Conservation (phyloP, 352 stramenopile species). For the Pythium monospermum region DNA sequence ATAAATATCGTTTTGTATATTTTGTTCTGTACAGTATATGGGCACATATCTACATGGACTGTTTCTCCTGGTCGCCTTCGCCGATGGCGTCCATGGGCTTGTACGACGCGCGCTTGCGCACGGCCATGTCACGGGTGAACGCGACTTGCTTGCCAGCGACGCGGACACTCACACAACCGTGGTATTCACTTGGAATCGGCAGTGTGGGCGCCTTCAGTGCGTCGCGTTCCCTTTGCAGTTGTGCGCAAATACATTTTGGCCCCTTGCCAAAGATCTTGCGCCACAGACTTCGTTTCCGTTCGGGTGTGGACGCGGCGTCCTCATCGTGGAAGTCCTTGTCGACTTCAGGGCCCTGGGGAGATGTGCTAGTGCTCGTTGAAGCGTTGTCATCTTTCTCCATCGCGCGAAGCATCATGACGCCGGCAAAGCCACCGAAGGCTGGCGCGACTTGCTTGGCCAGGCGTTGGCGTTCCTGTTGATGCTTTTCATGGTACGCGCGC, state of each 20-base stretch:
- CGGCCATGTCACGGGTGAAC: slow-evolving; percentile 51
- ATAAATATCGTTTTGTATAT: no score
- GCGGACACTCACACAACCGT: slow-evolving; percentile 32
- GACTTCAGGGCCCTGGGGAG: slow-evolving; percentile 9
- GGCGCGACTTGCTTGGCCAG: slow-evolving; percentile 1
- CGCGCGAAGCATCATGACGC: slow-evolving; percentile 5
- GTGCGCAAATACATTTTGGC: slow-evolving; percentile 47
- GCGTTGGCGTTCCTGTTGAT: neutral
- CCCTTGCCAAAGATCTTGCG: slow-evolving; percentile 48
- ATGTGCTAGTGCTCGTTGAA: slow-evolving; percentile 10
- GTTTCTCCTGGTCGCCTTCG: no score
- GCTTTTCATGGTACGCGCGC: slow-evolving; percentile 25
- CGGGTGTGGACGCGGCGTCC: neutral
- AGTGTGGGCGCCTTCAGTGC: slow-evolving; percentile 19
- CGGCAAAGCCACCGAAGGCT: slow-evolving; percentile 5
- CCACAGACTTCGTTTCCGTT: slow-evolving; percentile 46
- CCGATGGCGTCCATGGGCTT: slow-evolving; percentile 39
- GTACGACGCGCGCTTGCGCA: slow-evolving; percentile 33
- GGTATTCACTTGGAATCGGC: slow-evolving; percentile 41
- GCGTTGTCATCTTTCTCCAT: slow-evolving; percentile 1
- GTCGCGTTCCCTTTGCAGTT: slow-evolving; percentile 6
- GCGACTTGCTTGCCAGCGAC: slow-evolving; percentile 47
- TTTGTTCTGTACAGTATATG: no score
- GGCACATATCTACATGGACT: no score
- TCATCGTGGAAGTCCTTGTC: slow-evolving; percentile 15